phyloP scores from a whole-genome alignment of 495 filamentous ascomycete genomes.

The Aspergillus coremiiformis region DNA sequence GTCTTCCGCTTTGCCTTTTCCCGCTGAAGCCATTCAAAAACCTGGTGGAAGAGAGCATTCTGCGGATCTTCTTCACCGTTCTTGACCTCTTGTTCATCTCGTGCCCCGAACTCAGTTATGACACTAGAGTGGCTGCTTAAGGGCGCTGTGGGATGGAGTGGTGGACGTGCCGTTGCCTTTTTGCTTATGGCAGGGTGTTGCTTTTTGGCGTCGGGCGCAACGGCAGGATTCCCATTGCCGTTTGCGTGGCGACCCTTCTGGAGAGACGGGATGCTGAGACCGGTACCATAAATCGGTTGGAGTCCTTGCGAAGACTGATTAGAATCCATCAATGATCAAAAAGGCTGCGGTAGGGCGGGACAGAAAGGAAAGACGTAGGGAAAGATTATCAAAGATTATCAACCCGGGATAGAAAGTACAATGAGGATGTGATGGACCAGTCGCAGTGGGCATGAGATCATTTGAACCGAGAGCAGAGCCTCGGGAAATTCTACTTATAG shows the following conservation, averaged over 20 bases:
- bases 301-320: conserved; percentile 26
- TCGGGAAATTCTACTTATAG: conserved; percentile 14
- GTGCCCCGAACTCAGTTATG: conserved; percentile 15
- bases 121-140: conserved; percentile 25
- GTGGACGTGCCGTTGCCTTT: conserved; percentile 24
- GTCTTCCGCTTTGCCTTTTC: conserved; percentile 60
- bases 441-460: conserved; percentile 18
- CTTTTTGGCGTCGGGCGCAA: conserved; percentile 25
- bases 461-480: conserved; percentile 14
- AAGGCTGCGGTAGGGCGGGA: not conserved
- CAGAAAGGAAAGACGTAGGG: not conserved
- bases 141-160: conserved; percentile 22
- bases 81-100: conserved; percentile 26
- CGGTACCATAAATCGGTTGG: conserved; percentile 24
- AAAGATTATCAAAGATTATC: not conserved
- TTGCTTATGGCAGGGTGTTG: conserved; percentile 21
- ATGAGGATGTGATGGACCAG: not conserved
- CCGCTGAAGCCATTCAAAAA: conserved; percentile 70
- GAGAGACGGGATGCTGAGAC: conserved; percentile 21
- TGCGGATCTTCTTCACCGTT: conserved; percentile 28
- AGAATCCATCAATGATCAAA: conserved; percentile 19
- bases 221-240: conserved; percentile 16
- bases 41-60: conserved; percentile 54
- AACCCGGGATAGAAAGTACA: not conserved
- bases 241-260: conserved; percentile 20